Evolutionary conservation across 805 yeast species (phyloP), one percentile per base, ranked within the genome.

Genomic region (Schwanniomyces occidentalis): DNA sequence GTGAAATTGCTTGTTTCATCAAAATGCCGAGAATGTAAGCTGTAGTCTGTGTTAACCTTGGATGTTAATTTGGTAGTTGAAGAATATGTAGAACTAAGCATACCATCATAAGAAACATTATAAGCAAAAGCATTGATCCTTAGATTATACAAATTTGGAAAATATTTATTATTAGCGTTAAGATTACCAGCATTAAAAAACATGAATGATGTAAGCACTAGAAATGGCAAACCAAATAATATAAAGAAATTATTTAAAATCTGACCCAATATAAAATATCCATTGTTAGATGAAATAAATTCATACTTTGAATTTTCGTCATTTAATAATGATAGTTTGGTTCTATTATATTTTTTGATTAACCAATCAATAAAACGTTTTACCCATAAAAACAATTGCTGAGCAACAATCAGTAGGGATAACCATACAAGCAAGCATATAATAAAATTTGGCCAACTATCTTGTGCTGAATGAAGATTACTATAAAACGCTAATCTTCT

Each of bases 381-480:
- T 7, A 56, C 8, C n/a, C 46, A 31, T 8, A 61, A 47, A 24
- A 46, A 46, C 3, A 46, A 13, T 34, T 51, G 54, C 23, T 53
- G 50, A 8, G 49, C 36, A 1, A 42, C 46, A n/a, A 61, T 38
- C 19, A 53, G 56, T 9, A 53, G 34, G 1, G 45, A 35, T 1
- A 58, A 48, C 56, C 65, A 56, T 10, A 56, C 42, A 1, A 53
- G 14, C 17, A 67, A 49, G 19, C 58, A 51, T 4, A 69, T 35
- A 46, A 76, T 59, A 45, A 74, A 71, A 45, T 62, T 60, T 34
- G 59, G 62, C 80, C 79, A 74, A 22, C 56, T 62, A 15, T 48
- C 47, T 18, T 46, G 41, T 3, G 46, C 45, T 8, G 54, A 42
- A 9, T 44, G 49, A 19, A 51, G 51, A 5, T 57, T 47, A 14